Percentiles rank a stretch among this genome's conserved stretches.
phyloP scores from a whole-genome alignment of 2,329 filamentous ascomycete genomes.

The Aspergillus pseudoterreus region DNA sequence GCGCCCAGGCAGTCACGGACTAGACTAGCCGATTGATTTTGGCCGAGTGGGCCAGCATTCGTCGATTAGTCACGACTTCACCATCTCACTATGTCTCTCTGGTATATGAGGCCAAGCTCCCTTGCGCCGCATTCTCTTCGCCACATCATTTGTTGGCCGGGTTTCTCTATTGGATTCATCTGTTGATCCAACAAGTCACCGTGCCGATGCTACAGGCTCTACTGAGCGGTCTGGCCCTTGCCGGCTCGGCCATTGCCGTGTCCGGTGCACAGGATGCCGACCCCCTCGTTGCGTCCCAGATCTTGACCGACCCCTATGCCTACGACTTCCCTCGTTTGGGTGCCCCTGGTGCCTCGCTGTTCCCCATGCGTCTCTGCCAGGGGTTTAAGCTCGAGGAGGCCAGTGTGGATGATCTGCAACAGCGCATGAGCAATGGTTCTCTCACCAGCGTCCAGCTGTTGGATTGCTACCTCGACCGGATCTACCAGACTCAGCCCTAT shows the following conservation, averaged over 20 bases:
- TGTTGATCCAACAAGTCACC: no score
- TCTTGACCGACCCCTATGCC: constrained; percentile 25
- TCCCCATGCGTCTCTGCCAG: constrained; percentile 62
- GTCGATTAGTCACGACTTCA: no score
- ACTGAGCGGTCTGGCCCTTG: constrained; percentile 18
- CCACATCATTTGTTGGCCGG: no score
- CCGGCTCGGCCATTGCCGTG: constrained; percentile 9
- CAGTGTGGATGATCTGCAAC: constrained; percentile 65
- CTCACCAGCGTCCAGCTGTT: constrained; percentile 59
- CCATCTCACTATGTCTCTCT: no score
- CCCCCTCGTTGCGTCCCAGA: constrained; percentile 29
- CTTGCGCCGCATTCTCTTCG: no score
- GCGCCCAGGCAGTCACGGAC: no score
- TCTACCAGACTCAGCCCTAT: constrained; percentile 61
- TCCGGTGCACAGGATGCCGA: no score
- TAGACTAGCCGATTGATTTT: no score
- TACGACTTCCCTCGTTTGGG: constrained; percentile 39
- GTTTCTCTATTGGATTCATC: no score
- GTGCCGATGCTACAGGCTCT: constrained; percentile 12
- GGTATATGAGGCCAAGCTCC: no score
- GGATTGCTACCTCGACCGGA: constrained; percentile 60
- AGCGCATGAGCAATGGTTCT: constrained; percentile 50
- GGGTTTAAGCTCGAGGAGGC: constrained; percentile 64
- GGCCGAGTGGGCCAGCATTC: no score
- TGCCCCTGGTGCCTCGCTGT: constrained; percentile 38